phyloP scores from a whole-genome alignment of 805 yeast genomes.

The Lachancea waltii region DNA sequence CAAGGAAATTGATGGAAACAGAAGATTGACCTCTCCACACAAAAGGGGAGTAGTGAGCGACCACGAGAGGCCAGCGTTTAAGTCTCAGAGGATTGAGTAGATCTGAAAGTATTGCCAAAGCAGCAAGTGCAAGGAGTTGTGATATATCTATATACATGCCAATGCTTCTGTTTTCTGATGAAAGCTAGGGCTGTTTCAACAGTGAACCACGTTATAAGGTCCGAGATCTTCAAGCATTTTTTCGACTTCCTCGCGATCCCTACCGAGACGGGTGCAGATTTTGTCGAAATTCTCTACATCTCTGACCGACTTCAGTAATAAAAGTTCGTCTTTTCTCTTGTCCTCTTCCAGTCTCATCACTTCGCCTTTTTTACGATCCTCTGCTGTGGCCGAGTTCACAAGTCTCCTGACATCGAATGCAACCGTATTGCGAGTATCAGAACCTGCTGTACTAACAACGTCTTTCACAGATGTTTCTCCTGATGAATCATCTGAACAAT shows the following conservation, averaged over 20 bases:
- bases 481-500: neutral
- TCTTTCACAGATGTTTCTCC: constrained; percentile 9
- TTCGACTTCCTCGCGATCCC: constrained; percentile 51
- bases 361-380: constrained; percentile 17
- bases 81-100: constrained; percentile 2
- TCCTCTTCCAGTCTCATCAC: constrained; percentile 29
- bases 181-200: constrained; percentile 22
- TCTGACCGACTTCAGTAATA: constrained; percentile 41
- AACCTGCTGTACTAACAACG: constrained; percentile 8
- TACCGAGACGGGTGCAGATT: constrained; percentile 63
- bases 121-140: too few relatives aligned
- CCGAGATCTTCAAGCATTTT: constrained; percentile 41
- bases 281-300: constrained; percentile 54
- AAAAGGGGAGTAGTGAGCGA: constrained; percentile 6
- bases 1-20: constrained; percentile 8
- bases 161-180: too few relatives aligned
- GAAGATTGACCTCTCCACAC: constrained; percentile 5
- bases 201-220: constrained; percentile 43
- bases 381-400: constrained; percentile 18
- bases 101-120: too few relatives aligned
- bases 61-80: neutral
- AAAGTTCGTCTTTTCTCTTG: constrained; percentile 10
- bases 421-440: constrained; percentile 14
- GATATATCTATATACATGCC: too few relatives aligned
- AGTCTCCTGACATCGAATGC: constrained; percentile 25